phyloP scores from a whole-genome alignment of 2,329 filamentous ascomycete genomes.

The Paecilomyces dactylethromorphus region DNA sequence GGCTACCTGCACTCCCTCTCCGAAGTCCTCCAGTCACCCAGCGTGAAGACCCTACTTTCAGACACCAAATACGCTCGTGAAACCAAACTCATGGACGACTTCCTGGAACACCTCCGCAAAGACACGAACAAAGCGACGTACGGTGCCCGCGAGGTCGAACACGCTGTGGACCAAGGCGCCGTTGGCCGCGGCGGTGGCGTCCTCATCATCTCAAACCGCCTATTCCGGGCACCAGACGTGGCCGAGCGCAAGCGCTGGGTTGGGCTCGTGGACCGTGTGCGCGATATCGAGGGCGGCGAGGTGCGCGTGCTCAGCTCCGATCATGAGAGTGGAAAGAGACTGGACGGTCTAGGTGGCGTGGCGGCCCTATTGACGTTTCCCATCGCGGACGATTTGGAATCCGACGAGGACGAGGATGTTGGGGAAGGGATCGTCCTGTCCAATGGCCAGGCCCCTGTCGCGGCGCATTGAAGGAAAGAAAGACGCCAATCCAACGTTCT shows the following conservation, averaged over 20 bases:
- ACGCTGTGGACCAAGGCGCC: conserved; percentile 77
- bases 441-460: conserved; percentile 4
- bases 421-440: conserved; percentile 7
- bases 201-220: conserved; percentile 75
- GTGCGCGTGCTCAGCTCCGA: conserved; percentile 84
- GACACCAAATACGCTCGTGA: conserved; percentile 86
- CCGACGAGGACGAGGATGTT: conserved; percentile 33
- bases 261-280: conserved; percentile 78
- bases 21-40: conserved; percentile 75
- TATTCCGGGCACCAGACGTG: conserved; percentile 81
- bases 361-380: conserved; percentile 90
- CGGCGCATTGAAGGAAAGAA: neutral
- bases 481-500: neutral
- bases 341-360: conserved; percentile 79
- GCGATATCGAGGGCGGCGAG: conserved; percentile 72
- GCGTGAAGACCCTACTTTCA: conserved; percentile 69
- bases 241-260: conserved; percentile 74
- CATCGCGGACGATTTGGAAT: conserved; percentile 70
- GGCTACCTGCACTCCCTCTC: conserved; percentile 82
- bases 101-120: conserved; percentile 68
- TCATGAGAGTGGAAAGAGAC: conserved; percentile 82
- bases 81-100: conserved; percentile 75
- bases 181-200: conserved; percentile 81
- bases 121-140: conserved; percentile 92
- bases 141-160: conserved; percentile 72